Base-by-base conservation (phyloP, 768 basidiomycete species). In the Xanthoconium stramineum region DNA sequence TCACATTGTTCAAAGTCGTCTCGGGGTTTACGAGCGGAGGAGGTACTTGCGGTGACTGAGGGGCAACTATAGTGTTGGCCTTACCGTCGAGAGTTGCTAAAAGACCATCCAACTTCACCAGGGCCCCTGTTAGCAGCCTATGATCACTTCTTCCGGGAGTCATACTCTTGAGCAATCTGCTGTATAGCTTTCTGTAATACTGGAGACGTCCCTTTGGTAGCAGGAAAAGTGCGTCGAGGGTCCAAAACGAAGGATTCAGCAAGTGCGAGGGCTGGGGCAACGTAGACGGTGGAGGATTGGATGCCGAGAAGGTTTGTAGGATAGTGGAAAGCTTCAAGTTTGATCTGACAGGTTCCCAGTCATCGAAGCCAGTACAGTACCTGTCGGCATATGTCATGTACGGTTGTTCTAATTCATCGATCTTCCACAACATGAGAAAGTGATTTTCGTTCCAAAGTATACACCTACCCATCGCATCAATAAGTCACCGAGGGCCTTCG, bases 401-500 rank as follows among this genome's bases (percentile, higher is more conserved):
- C 3, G 97, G 91, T 11, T 77, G 80, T 52, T 91, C 88, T 33
- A 99, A 76, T 66, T 99, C 95, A 60, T 94, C 89, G 61, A 98
- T 93, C 95, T 98, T 57, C 12, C 10, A 45, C 29, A 14, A 11
- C 43, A 46, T 68, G 47, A 71, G 70, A 35, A 47, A 40, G 50
- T 37, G 55, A 55, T 52, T 58, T 52, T 58, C 29, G 38, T 30
- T 52, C 30, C 28, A 45, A 51, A 39, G 24, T 28, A 53, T 47
- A 44, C 46, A 75, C 90, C 58, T 61, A 96, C 96, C 97, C 96
- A 98, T 75, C 89, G 86, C 89, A 98, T 97, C 52, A 99, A 78
- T 39, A 99, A 77, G 71, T 98, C 96, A 39, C 97, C 95, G 30
- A 99, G 78, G 13, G 89, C 93, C 68, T 94, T 97, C 6, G 95